Percentiles rank a stretch among this genome's conserved stretches.
These are phyloP conservation scores for Royoungia palumana DNA, from an alignment of 768 basidiomycete species.

Conservation along the genomic window DNA sequence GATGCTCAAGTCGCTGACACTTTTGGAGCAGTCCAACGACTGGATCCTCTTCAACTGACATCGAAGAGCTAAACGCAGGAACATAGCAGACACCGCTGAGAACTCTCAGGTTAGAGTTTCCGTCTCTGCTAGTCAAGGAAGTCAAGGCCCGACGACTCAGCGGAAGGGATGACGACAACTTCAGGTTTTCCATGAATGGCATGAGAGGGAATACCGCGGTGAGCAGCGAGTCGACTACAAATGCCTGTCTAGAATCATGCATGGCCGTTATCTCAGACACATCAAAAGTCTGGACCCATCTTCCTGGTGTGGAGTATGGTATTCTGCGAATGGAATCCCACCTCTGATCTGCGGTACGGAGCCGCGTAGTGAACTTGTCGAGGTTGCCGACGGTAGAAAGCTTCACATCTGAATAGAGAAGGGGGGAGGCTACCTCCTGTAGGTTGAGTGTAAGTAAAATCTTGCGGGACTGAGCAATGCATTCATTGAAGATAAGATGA, in stretches of 20 bases:
- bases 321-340: slow-evolving; percentile 91
- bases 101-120: slow-evolving; percentile 43
- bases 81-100: slow-evolving; percentile 58
- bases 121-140: slow-evolving; percentile 52
- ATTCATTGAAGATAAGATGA: slow-evolving; percentile 1
- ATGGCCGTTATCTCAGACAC: slow-evolving; percentile 51
- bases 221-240: slow-evolving; percentile 60
- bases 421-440: slow-evolving; percentile 64
- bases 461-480: not conserved
- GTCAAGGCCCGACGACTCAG: slow-evolving; percentile 59
- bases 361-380: slow-evolving; percentile 53
- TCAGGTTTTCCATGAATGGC: slow-evolving; percentile 57
- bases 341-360: slow-evolving; percentile 62
- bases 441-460: slow-evolving; percentile 13
- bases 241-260: slow-evolving; percentile 43
- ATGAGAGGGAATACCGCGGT: slow-evolving; percentile 61
- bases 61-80: slow-evolving; percentile 27
- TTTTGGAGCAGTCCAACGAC: slow-evolving; percentile 54
- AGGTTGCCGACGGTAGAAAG: slow-evolving; percentile 45
- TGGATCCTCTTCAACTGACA: slow-evolving; percentile 43
- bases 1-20: slow-evolving; percentile 55
- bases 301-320: slow-evolving; percentile 81
- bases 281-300: slow-evolving; percentile 80
- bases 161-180: slow-evolving; percentile 52
- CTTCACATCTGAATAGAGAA: slow-evolving; percentile 57